Base-by-base conservation (phyloP, 768 basidiomycete species). In the Lanmaoa rubissima region DNA sequence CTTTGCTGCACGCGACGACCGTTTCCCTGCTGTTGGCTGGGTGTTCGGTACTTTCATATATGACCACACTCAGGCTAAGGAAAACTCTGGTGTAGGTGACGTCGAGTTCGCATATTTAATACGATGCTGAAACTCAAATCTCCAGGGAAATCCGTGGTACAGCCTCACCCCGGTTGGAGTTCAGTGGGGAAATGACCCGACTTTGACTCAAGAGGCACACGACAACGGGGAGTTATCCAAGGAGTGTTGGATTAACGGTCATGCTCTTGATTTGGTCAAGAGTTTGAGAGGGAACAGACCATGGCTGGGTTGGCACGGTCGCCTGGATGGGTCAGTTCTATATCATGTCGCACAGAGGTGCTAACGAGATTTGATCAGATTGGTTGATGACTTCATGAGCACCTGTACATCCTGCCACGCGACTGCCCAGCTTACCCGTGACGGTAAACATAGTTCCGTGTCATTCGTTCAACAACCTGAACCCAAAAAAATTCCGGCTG, bases 131-230 rank as follows among this genome's bases (percentile, higher is more conserved):
- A 32, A 17, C 16, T 24, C 12, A 16, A 40, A 3, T n/a, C 17
- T 31, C 21, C n/a, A 43, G 49, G 26, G 6, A 4, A 19, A 19
- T 5, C 17, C 21, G 49, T 38, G 41, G 49, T 4, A 44, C 11
- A 28, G 38, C 26, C 41, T 55, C 35, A 16, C 51, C 17, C 54
- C 41, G 14, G 10, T 52, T 43, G 54, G 54, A 36, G 4, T 51
- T 42, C 40, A 55, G 34, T 55, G 49, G 54, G 54, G 54, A 3
- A 55, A 55, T 21, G 49, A 55, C 32, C 40, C 24, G 19, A 36
- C 2, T 19, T 26, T 52, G 34, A 35, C 26, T 19, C 48, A 55
- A 28, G 7, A 19, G 5, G n/a, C 12, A 19, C 26, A 51, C 10
- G n/a, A 51, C 10, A 8, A 34, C 1, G 49, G 49, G 21, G 28